These are phyloP conservation scores for Exophiala sideris DNA, from an alignment of 2,329 filamentous ascomycete genomes.

Conservation along the genomic window DNA sequence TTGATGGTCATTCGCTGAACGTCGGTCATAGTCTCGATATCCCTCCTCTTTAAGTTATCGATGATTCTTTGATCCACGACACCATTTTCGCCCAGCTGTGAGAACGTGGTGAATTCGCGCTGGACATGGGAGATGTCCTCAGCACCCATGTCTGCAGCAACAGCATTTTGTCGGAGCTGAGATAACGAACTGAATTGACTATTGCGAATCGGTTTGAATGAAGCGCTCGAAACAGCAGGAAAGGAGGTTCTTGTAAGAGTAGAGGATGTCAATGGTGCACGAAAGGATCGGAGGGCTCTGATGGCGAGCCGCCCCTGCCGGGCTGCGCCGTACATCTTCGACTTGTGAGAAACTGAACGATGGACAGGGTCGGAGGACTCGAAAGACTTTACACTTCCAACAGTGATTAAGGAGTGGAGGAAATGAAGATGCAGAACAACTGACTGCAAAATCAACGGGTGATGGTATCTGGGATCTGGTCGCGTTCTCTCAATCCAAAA, in stretches of 20 bases:
- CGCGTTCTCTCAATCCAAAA: too few relatives aligned
- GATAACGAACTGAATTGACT: slow-evolving; percentile 19
- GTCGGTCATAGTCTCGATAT: slow-evolving; percentile 82
- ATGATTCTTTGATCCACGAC: slow-evolving; percentile 64
- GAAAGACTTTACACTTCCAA: too few relatives aligned
- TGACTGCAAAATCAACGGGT: too few relatives aligned
- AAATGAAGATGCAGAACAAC: background rate
- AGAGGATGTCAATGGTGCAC: slow-evolving; percentile 12
- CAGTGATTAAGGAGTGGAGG: too few relatives aligned
- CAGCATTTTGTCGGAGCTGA: slow-evolving; percentile 23
- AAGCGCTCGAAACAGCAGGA: background rate
- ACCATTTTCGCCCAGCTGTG: slow-evolving; percentile 36
- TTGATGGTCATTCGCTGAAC: slow-evolving; percentile 84
- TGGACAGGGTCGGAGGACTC: background rate
- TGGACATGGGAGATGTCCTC: slow-evolving; percentile 20
- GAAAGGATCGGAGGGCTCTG: slow-evolving; percentile 24
- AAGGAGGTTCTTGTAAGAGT: slow-evolving; percentile 7
- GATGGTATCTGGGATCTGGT: too few relatives aligned
- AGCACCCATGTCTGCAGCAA: slow-evolving; percentile 26
- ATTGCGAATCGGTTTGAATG: slow-evolving; percentile 2
- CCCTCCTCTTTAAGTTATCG: slow-evolving; percentile 66
- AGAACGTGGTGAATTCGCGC: slow-evolving; percentile 36
- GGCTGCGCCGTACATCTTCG: slow-evolving; percentile 31
- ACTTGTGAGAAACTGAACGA: background rate
- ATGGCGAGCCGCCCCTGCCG: slow-evolving; percentile 19